Evolutionary conservation across 768 basidiomycete species (phyloP), one percentile per base, ranked within the genome.

Genomic region (Lyophyllum semitale): DNA sequence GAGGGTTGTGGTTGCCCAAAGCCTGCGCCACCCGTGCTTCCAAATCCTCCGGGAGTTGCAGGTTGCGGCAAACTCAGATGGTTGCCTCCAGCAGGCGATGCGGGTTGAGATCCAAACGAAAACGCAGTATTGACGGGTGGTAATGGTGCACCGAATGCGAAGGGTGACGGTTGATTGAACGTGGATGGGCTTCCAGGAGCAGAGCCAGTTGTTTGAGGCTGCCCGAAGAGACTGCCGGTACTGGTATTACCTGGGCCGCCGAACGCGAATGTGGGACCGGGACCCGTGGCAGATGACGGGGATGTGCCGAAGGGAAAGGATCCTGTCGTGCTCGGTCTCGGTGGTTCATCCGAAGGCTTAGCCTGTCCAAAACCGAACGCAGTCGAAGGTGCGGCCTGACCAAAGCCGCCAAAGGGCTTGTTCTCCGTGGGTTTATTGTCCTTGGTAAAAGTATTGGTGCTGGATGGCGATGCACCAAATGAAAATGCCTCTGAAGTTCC

Each of bases 141-240:
- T 4, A 77, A 53, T 7, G 78, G 64, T 20, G 73, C 58, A 18
- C 74, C 77, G 63, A 85, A 85, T 22, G 73, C 46, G 61, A 85
- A 85, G 1, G 74, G 65, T 0, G 79, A 66, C 4, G 73, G 53
- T 43, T 82, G 79, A 58, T 72, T 76, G 57, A 84, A 85, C 3
- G 82, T 80, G 29, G 83, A 84, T 12, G 84, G 84, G 54, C 84
- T 86, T 37, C 73, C 75, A 26, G 84, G 84, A 22, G 82, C 74
- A 41, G 84, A 85, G 15, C 69, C 67, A 17, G 71, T 55, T 15
- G 68, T 49, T 20, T 72, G 67, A 20, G 72, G 38, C 48, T 79
- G 74, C 25, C 76, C 76, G 59, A 84, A 85, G 9, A 76, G 68
- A 60, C 69, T 77, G 17, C 65, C 33, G 63, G 61, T 44, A 62